Base-by-base conservation (phyloP, 176 grass and related monocot species). In the Thinopyrum elongatum region DNA sequence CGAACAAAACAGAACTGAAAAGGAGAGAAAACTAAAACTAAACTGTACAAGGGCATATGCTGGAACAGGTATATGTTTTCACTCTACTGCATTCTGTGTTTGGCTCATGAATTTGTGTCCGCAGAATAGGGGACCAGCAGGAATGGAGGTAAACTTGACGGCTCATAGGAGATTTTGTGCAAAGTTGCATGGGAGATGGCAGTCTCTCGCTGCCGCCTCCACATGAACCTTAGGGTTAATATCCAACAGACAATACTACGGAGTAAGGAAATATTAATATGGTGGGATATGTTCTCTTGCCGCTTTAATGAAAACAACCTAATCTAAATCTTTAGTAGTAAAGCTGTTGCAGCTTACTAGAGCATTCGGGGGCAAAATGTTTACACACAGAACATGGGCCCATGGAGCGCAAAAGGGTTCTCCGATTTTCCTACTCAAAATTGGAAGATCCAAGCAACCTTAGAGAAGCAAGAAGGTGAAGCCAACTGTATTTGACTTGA, bases 111-210 rank as follows among this genome's bases (percentile, higher is more conserved):
- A 80, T 16, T 47, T 80, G 60, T 31, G 61, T 42, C 25, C 30
- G 10, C 34, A 65, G 23, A 80, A 8, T 78, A 22, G 31, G 60
- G 23, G 31, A 17, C 76, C 23, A 10, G 53, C 21, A 79, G 31
- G 33, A 79, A 79, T 61, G 55, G 51, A 58, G 66, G 30, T 21
- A 70, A 70, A 70, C 34, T 22, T 36, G 17, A 35, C 31, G 33
- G 30, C 31, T 22, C 66, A 36, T 70, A 39, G 14, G 58, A 34
- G 34, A 79, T 79, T 34, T 6, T 63, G 57, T 79, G 34, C n/a
- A 41, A 63, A 63, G 58, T 79, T 63, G 57, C 58, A 79, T 79
- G 57, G 7, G 58, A 60, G 55, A 78, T 79, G 58, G 33, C 76
- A 79, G 55, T 35, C 53, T 60, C 76, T 26, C 33, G 8, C 33